Evolutionary conservation across 805 yeast species (phyloP).

Genomic region (Candida verbasci): DNA sequence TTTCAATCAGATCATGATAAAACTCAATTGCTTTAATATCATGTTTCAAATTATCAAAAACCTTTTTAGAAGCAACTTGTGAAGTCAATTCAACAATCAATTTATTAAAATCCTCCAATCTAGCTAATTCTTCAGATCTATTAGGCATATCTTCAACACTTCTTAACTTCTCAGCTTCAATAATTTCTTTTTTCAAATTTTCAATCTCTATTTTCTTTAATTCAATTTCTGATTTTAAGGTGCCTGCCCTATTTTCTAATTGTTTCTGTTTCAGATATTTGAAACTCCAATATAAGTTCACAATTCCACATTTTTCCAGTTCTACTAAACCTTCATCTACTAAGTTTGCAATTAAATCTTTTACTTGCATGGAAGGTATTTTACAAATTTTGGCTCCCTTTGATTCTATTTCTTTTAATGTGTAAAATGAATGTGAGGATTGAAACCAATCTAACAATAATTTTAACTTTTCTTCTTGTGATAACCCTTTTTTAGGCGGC

Average conservation of each 20-base stretch:
- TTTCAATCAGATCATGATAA: slow-evolving; percentile 5
- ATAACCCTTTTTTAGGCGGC: slow-evolving; percentile 2
- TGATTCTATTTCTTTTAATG: slow-evolving; percentile 49
- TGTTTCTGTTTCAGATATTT: slow-evolving; percentile 12
- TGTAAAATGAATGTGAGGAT: slow-evolving; percentile 28
- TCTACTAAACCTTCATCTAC: slow-evolving; percentile 47
- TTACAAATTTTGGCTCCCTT: slow-evolving; percentile 43
- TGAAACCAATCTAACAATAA: slow-evolving; percentile 6
- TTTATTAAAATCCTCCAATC: background rate
- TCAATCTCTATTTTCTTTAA: background rate
- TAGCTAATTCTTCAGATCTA: background rate
- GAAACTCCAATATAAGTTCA: slow-evolving; percentile 51
- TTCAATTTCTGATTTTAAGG: background rate
- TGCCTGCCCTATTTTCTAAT: background rate
- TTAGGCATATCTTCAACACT: background rate
- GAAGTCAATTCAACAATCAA: background rate
- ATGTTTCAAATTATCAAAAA: background rate
- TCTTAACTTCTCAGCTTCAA: background rate
- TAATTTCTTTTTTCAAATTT: background rate
- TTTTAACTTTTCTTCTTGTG: slow-evolving; percentile 3
- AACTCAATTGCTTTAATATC: slow-evolving; percentile 5
- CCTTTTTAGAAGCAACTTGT: background rate
- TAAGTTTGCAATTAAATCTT: slow-evolving; percentile 43
- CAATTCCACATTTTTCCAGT: slow-evolving; percentile 52
- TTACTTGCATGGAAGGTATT: slow-evolving; percentile 51